phyloP scores from a whole-genome alignment of 768 basidiomycete species.

The Leccinum ochraceum region DNA sequence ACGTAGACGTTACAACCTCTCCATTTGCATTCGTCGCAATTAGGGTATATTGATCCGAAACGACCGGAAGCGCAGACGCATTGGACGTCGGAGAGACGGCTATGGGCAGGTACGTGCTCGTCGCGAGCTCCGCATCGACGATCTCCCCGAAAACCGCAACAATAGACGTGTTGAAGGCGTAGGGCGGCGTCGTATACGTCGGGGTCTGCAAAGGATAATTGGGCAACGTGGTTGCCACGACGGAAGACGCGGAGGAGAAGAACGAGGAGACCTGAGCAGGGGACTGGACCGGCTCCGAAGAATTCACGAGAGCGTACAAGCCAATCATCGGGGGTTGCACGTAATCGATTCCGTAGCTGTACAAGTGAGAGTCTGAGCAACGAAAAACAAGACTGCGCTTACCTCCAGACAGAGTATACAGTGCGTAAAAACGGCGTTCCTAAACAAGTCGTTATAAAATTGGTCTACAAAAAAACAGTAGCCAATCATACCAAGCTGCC shows the following conservation, averaged over 20 bases:
- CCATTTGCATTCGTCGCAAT: slow-evolving; percentile 59
- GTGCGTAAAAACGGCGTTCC: slow-evolving; percentile 70
- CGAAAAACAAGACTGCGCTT: slow-evolving; percentile 2
- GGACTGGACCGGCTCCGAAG: slow-evolving; percentile 42
- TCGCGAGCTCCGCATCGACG: slow-evolving; percentile 62
- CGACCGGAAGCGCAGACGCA: slow-evolving; percentile 56
- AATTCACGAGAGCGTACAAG: slow-evolving; percentile 61
- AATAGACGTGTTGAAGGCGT: slow-evolving; percentile 70
- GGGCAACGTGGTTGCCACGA: slow-evolving; percentile 67
- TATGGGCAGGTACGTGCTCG: slow-evolving; percentile 68
- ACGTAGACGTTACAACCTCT: slow-evolving; percentile 52
- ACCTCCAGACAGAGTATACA: slow-evolving; percentile 82
- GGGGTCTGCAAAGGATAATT: slow-evolving; percentile 72
- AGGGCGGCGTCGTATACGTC: slow-evolving; percentile 59
- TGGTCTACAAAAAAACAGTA: background rate
- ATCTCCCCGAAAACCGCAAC: slow-evolving; percentile 54
- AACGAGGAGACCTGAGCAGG: slow-evolving; percentile 46
- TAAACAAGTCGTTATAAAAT: slow-evolving; percentile 22
- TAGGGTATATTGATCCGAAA: slow-evolving; percentile 55
- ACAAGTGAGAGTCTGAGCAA: slow-evolving; percentile 5
- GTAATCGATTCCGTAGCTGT: slow-evolving; percentile 70
- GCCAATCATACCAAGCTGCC: slow-evolving; percentile 66
- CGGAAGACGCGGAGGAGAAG: slow-evolving; percentile 62
- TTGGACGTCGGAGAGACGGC: slow-evolving; percentile 45
- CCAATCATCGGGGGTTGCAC: slow-evolving; percentile 80